Base-by-base conservation (phyloP, 371 early-diverging fungal genomes). In the Apophysomyces ossiformis region DNA sequence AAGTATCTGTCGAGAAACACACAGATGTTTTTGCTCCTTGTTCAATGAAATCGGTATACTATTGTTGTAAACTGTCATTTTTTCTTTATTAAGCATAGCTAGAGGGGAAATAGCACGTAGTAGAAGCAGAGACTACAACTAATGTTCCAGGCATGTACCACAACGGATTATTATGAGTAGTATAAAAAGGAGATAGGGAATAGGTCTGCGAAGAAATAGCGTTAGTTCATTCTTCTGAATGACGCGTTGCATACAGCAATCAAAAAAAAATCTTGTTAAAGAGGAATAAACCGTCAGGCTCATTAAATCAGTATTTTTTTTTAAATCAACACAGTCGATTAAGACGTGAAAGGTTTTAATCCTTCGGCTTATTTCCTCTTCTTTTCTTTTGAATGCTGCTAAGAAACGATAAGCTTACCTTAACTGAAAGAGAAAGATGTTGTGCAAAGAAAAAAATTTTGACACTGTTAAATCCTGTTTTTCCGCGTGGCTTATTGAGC, bases 281-380 rank as follows among this genome's bases (percentile, higher is more conserved):
- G 32, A 45, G 16, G 46, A 13, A 45, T n/a, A n/a, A 45, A 45
- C 46, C 46, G 46, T 45, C 46, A 45, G 46, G 46, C 46, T 45
- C 46, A 45, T 45, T 45, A 45, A 45, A 45, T 45, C 46, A 45
- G 46, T 45, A 12, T 16, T 12, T 7, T 45, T 45, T 45, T 45
- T 45, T 16, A 45, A 13, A 45, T 45, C 46, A 45, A 45, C 46
- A 45, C 46, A 45, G 46, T 45, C 46, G 46, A 45, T 45, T 45
- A 45, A 45, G 46, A 45, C 46, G 46, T 13, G 13, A 45, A 45
- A 13, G 46, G 8, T 45, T 45, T 45, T 45, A 45, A 13, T n/a
- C 16, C 46, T 18, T 45, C 16, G n/a, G 46, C n/a, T 45, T 45
- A 12, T 13, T 45, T 45, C 13, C 46, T 45, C 16, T 45, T 13